A percentile compares a stretch with the other conserved stretches of the same genome.
These are phyloP conservation scores for Pseudonitzschia pungens DNA, from an alignment of 108 stramenopile genomes.

Conservation along the genomic window DNA sequence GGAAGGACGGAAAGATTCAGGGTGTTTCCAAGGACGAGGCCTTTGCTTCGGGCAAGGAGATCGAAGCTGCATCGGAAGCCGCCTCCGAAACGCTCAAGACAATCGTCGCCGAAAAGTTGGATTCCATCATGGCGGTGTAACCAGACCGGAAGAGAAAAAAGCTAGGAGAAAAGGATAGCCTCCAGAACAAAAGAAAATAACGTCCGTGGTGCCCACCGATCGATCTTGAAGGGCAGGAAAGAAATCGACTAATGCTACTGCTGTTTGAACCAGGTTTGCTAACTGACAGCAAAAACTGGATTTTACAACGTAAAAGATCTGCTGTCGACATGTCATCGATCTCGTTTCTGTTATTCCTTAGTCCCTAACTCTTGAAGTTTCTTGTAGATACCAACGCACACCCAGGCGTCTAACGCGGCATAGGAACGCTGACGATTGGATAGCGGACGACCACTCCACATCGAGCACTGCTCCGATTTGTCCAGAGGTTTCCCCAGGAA, in stretches of 20 bases:
- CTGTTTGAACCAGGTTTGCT: too few relatives aligned
- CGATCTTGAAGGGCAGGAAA: too few relatives aligned
- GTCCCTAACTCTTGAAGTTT: slow-evolving; percentile 8
- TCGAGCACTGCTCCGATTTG: slow-evolving; percentile 73
- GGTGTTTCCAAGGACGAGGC: slow-evolving; percentile 88
- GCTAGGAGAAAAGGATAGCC: not conserved
- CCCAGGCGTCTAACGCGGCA: slow-evolving; percentile 77
- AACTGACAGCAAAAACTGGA: too few relatives aligned
- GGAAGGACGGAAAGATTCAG: slow-evolving; percentile 77
- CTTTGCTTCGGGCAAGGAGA: slow-evolving; percentile 75
- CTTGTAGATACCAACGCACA: slow-evolving; percentile 60
- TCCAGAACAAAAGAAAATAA: not conserved
- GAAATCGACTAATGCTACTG: too few relatives aligned
- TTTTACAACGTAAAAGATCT: not conserved
- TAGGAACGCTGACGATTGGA: slow-evolving; percentile 63
- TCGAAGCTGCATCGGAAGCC: slow-evolving; percentile 76
- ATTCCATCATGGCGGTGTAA: slow-evolving; percentile 67
- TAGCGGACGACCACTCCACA: slow-evolving; percentile 63
- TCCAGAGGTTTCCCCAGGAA: slow-evolving; percentile 74
- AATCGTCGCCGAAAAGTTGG: slow-evolving; percentile 70
- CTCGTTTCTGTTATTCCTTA: not conserved
- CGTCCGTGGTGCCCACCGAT: too few relatives aligned
- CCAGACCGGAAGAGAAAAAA: not conserved
- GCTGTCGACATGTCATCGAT: not conserved
- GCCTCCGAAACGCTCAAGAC: slow-evolving; percentile 55